Evolutionary conservation across 805 yeast species (phyloP), one percentile per base, ranked within the genome.

Genomic region (Priceomyces haplophilus): DNA sequence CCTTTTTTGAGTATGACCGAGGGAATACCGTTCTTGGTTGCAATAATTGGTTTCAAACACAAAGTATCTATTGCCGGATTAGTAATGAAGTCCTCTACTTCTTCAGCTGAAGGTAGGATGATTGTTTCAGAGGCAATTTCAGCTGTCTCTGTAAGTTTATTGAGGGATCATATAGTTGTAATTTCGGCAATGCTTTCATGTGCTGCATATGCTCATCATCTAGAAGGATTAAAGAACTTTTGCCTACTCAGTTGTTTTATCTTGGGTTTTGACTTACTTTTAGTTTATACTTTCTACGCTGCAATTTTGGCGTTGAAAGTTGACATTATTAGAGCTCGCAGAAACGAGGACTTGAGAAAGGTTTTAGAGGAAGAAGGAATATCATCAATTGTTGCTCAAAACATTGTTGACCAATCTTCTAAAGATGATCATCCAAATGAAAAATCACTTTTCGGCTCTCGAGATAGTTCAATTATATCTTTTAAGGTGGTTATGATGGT

Each of bases 291-390:
- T 1, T 89, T 89, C 62, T 90, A 76, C 61, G 73, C 95, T 11
- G 89, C 96, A 3, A 78, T 88, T 42, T 76, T 91, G 51, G 82
- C 96, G 2, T 75, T 91, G 62, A 91, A 91, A 66, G 81, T 91
- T 36, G 97, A 93, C 64, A 88, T 91, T 61, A 81, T 80, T 59
- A 74, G 86, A 46, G 93, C 93, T 43, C 88, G 90, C 64, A 80
- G 88, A 50, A 85, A 88, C 37, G 81, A 87, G 45, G 79, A 80
- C 42, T 77, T 89, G 58, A 82, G 84, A 58, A 81, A 79, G 48
- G 88, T 87, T 21, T 72, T 91, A 49, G 93, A 90, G 68, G 99
- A 91, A 61, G 99, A 91, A 57, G 98, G 99, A 19, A 78, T 91
- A 25, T 76, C 85, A 34, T 79, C 80, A 31, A 62, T 70, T 37